phyloP scores from a whole-genome alignment of 257 asterid species.

The Petunia secreta region DNA sequence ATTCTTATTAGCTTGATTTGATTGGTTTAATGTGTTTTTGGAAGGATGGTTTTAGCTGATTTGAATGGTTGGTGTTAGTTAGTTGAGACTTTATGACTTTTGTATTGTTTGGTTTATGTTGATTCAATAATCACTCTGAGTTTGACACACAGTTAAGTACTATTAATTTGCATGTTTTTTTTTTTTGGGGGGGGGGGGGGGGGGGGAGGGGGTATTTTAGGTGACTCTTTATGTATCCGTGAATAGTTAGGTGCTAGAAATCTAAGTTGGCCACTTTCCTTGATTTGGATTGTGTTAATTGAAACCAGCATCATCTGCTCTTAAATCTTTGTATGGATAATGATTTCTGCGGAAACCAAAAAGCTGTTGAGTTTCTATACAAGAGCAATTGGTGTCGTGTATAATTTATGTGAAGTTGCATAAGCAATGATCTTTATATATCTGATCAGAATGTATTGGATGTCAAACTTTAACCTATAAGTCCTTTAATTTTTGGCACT shows the following conservation, averaged over 20 bases:
- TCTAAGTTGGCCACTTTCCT: neutral
- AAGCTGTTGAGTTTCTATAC: neutral
- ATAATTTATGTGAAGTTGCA: neutral
- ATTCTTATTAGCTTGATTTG: neutral
- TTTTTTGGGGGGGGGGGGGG: too few relatives aligned
- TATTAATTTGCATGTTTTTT: neutral
- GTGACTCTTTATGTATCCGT: neutral
- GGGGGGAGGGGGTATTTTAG: neutral
- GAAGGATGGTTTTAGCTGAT: neutral
- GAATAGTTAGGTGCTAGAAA: neutral
- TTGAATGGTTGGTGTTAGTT: neutral
- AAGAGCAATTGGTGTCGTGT: neutral
- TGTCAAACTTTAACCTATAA: neutral
- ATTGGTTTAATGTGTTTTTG: neutral
- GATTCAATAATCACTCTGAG: neutral
- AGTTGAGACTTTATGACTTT: neutral
- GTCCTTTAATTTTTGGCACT: neutral
- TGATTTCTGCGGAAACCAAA: neutral
- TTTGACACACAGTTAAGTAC: neutral
- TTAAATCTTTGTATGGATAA: neutral
- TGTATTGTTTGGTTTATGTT: constrained; percentile 4
- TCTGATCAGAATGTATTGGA: neutral
- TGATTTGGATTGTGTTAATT: neutral
- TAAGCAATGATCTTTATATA: neutral
- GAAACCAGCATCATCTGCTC: neutral